Evolutionary conservation across 2,329 filamentous ascomycete species (phyloP).

Genomic region (Chaetomium sp.): DNA sequence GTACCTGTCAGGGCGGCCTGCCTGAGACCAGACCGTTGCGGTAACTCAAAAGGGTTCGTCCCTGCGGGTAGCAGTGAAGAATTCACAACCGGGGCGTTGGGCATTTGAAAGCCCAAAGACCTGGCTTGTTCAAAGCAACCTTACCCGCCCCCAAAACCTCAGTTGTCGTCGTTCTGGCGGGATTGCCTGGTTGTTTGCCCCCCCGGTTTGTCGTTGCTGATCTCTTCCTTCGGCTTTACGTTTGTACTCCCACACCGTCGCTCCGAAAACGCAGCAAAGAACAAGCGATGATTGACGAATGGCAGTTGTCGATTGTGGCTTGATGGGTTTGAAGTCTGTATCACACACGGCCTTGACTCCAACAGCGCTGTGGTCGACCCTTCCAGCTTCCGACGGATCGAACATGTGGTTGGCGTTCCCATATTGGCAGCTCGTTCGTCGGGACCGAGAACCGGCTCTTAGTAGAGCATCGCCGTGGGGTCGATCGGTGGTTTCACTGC

Average conservation of each 20-base stretch:
- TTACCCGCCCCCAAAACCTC: neutral
- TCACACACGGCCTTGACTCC: neutral
- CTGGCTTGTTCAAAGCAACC: neutral
- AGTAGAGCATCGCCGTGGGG: neutral
- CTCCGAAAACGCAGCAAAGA: neutral
- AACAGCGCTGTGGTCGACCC: neutral
- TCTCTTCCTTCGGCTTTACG: neutral
- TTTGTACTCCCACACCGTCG: neutral
- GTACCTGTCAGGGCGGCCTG: neutral
- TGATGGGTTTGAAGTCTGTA: neutral
- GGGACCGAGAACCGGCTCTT: slow-evolving; percentile 6
- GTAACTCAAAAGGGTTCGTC: neutral
- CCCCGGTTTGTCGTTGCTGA: neutral
- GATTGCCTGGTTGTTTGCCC: neutral
- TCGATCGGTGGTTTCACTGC: slow-evolving; percentile 4
- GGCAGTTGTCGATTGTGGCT: neutral
- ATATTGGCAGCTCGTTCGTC: neutral
- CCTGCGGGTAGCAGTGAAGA: neutral
- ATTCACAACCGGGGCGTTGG: neutral
- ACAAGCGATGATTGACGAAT: neutral
- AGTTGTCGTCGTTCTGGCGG: neutral
- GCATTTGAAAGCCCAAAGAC: neutral
- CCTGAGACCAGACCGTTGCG: neutral
- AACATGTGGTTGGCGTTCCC: neutral
- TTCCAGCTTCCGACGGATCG: neutral